Evolutionary conservation across 1,284 basidiomycete genomes (phyloP), one percentile per base, ranked within the genome.

Genomic region (Quambalaria eucalypti): DNA sequence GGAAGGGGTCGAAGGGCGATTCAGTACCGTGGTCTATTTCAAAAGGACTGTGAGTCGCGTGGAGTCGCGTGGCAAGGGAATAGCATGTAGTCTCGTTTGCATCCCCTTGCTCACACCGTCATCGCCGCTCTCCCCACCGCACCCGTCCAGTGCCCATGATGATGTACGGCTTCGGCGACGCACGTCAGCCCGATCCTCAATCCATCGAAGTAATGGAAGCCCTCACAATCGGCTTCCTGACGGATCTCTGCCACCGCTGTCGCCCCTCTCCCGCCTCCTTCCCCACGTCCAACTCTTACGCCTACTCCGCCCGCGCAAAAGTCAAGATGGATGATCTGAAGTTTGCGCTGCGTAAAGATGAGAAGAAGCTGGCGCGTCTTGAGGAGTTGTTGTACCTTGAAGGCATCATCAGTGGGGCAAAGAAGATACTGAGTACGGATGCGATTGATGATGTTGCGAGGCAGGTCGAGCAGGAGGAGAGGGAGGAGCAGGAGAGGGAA

Each of bases 161-260:
- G 52, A 92, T 93, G 90, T 93, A 90, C 69, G 89, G 87, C n/a
- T 95, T 91, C 73, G 90, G 90, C 19, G 90, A 95, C 71, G 87
- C 89, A 69, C 82, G 87, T 19, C 87, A 89, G 63, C 88, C 90
- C 0, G 84, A 87, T 7, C 85, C 83, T 47, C 90, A 93, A 65
- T 86, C 87, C 0, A 86, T 92, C 28, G 85, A 84, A 66, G 86
- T 95, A 28, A 88, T 95, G 85, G 90, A 95, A 74, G 90, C 93
- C 73, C 90, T 95, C 61, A 79, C 92, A 39, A 83, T 92, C 46
- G 88, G 92, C 73, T 92, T 90, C 66, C 88, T 95, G 62, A 84
- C 85, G 30, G 90, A 93, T 66, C 82, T 95, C 16, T 71, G 69
- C 54, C 60, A 68, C 46, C 44, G 90, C 87, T 74, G 69, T 84